Conservation (phyloP, 73 alveolate species). For the Breviolum minutum region DNA sequence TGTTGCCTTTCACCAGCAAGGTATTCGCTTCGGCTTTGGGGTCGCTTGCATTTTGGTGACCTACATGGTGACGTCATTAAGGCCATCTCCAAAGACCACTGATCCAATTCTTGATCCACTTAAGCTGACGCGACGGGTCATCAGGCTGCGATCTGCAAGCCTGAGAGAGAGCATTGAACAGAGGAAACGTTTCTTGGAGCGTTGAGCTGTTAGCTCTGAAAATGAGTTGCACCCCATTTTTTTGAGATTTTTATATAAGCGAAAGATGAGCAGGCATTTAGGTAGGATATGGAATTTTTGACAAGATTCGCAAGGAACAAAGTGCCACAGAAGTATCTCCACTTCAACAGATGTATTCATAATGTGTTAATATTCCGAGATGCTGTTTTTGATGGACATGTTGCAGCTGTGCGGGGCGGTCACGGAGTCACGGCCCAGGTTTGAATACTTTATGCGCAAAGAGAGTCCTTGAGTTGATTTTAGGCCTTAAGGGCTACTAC, state of each 20-base stretch:
- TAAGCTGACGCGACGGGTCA: too few species aligned
- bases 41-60: slow-evolving; percentile 69
- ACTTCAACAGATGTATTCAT: too few species aligned
- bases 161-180: neutral
- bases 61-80: slow-evolving; percentile 42
- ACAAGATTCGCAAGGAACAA: too few species aligned
- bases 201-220: neutral
- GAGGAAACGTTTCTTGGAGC: neutral
- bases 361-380: too few species aligned
- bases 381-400: neutral
- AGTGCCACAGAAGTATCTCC: too few species aligned
- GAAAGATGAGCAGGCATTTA: too few species aligned
- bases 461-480: slow-evolving; percentile 15
- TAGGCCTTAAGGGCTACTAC: slow-evolving; percentile 76
- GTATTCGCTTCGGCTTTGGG: slow-evolving; percentile 83
- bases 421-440: neutral
- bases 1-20: neutral
- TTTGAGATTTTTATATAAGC: too few species aligned
- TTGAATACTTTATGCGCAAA: slow-evolving; percentile 55
- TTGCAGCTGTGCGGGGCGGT: neutral
- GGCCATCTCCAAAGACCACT: neutral
- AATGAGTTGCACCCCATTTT: neutral
- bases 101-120: neutral
- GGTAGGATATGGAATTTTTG: too few species aligned
- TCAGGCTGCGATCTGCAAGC: slow-evolving; percentile 12